A percentile compares a stretch with the other conserved stretches of the same genome.
These are phyloP conservation scores for Tylopilus rubrobrunneus DNA, from an alignment of 768 basidiomycete genomes.

Conservation along the genomic window DNA sequence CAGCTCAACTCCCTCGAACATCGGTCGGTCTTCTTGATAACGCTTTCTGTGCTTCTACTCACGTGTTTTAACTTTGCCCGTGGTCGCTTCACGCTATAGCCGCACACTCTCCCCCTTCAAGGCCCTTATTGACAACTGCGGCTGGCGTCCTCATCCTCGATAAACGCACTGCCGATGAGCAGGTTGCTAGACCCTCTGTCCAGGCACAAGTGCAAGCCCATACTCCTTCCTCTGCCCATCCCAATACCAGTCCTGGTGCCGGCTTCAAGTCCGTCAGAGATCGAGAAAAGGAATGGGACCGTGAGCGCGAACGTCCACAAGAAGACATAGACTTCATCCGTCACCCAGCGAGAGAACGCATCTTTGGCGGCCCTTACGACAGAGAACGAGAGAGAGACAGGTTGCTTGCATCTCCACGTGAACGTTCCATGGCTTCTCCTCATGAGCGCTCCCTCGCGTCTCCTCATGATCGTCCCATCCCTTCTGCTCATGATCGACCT, in stretches of 20 bases:
- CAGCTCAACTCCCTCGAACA: conserved; percentile 23
- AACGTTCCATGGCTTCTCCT: conserved; percentile 21
- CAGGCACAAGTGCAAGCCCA: conserved; percentile 20
- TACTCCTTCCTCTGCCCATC: conserved; percentile 14
- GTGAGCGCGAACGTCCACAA: conserved; percentile 27
- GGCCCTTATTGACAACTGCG: conserved; percentile 23
- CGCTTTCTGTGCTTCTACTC: not conserved
- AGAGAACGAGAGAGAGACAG: conserved; percentile 27
- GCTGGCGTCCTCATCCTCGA: conserved; percentile 28
- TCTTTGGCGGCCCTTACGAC: conserved; percentile 17
- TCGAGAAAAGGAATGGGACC: conserved; percentile 27
- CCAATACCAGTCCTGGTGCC: conserved; percentile 20
- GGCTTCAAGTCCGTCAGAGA: conserved; percentile 24
- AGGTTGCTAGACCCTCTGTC: conserved; percentile 22
- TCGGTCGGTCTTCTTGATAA: conserved; percentile 17
- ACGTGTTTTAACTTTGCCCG: not conserved
- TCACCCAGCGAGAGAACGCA: conserved; percentile 24
- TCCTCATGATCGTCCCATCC: conserved; percentile 22
- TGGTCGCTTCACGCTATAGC: conserved; percentile 10
- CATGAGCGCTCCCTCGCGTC: conserved; percentile 23
- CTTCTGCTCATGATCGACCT: conserved; percentile 18
- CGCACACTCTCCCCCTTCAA: conserved; percentile 28
- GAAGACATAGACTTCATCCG: conserved; percentile 28
- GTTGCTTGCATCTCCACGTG: conserved; percentile 22
- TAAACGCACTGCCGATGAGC: conserved; percentile 29